Base-by-base conservation (phyloP, 768 basidiomycete species). In the Pulveroboletus sp. region DNA sequence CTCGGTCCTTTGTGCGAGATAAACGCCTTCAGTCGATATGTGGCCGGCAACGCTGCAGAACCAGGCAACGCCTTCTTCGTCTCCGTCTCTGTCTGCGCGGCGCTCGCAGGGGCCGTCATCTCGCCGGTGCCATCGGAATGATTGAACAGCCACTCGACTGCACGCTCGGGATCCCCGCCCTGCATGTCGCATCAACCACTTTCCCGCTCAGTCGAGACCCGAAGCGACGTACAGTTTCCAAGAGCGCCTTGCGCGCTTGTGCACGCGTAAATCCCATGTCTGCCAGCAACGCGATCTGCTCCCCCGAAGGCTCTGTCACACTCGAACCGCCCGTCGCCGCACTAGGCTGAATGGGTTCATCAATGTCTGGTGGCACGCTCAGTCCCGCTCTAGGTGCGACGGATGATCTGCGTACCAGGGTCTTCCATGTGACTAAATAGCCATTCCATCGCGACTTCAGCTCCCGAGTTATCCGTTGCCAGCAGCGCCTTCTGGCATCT, bases 1-100 rank as follows among this genome's bases (percentile, higher is more conserved):
- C 90, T 93, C 0, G 90, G 89, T 0, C 95, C 94, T 62, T 96
- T 98, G 74, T 99, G 95, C 43, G 93, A 96, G 61, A 99, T 83
- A 73, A 98, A 99, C 8, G 90, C 93, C 63, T 93, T 89, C 27
- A 99, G 78, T 27, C 74, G 72, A 71, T 91, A 99, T 12, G 71
- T 70, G 6, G 85, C 92, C 0, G 94, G 94, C 0, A 92, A 74
- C 2, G 61, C 58, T 3, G 72, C 70, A 47, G 0, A 67, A 2
- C 21, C 21, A 21, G 21, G 21, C 21, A 21, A 21, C 21, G 21
- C 21, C 21, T 21, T 21, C 21, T 21, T 21, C 21, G 21, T 21
- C 21, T 3, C 21, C 21, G 21, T 21, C 21, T 21, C 21, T 21
- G 21, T 3, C 21, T 21, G 21, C 21, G 21, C 21, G 21, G 21